phyloP scores from a whole-genome alignment of 768 basidiomycete species.

The Lyophyllum decastes region DNA sequence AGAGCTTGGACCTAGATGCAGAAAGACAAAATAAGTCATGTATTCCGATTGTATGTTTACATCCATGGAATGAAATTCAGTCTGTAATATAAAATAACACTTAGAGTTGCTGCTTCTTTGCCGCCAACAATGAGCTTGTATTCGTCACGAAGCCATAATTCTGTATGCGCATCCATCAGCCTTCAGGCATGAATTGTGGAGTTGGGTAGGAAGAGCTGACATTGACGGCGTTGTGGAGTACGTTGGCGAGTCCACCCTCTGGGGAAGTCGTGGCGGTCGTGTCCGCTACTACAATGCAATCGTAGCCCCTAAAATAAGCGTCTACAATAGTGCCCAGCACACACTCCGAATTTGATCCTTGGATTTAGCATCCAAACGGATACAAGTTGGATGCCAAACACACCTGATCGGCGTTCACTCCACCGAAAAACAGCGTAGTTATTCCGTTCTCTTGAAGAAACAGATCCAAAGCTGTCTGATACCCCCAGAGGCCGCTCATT shows the following conservation, averaged over 20 bases:
- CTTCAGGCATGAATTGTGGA: neutral
- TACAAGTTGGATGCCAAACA: neutral
- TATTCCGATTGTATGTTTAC: neutral
- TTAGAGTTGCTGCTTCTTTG: neutral
- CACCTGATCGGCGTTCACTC: slow-evolving; percentile 72
- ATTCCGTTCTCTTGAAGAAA: slow-evolving; percentile 66
- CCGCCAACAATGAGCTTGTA: slow-evolving; percentile 28
- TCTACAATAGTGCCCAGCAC: slow-evolving; percentile 66
- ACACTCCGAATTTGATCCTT: slow-evolving; percentile 39
- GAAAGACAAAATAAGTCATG: neutral
- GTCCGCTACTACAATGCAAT: slow-evolving; percentile 59
- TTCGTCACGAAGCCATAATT: slow-evolving; percentile 55
- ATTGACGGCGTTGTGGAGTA: slow-evolving; percentile 57
- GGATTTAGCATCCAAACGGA: neutral
- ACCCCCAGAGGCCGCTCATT: slow-evolving; percentile 69
- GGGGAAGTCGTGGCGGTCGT: slow-evolving; percentile 66
- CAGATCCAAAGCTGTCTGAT: slow-evolving; percentile 60
- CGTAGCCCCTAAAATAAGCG: slow-evolving; percentile 66
- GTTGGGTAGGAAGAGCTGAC: slow-evolving; percentile 32
- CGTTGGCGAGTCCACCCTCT: slow-evolving; percentile 53
- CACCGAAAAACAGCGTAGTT: slow-evolving; percentile 60
- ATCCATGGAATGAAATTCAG: neutral
- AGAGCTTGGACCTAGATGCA: neutral
- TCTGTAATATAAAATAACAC: neutral
- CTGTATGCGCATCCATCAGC: slow-evolving; percentile 23